Evolutionary conservation across 2,329 filamentous ascomycete species (phyloP), one percentile per base, ranked within the genome.

Genomic region (Aspergillus sergii): DNA sequence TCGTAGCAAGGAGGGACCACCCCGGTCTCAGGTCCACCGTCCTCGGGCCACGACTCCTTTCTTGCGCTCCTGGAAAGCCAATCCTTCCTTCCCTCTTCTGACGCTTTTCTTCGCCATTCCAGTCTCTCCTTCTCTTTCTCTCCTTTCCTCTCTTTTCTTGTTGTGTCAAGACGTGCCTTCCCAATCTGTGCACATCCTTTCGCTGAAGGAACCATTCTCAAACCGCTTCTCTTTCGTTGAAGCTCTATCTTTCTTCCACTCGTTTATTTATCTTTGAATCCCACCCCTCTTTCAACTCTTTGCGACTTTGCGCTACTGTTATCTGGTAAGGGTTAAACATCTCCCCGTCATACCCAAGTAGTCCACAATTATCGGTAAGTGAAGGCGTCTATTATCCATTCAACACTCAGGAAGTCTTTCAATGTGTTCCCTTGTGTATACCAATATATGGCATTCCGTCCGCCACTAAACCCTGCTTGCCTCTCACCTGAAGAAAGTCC

Each of bases 181-280:
- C 74, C 72, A 73, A 63, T 64, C 64, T 69, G 73, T 74, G 71
- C 69, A 65, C 69, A 66, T 62, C 57, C 63, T 59, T 59, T 62
- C 57, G 60, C 54, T 61, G 59, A 68, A 65, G 65, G 59, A 60
- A 55, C 41, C 57, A 67, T 64, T 43, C 54, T 51, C 51, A 57
- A 50, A 64, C 69, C 69, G 73, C 75, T 76, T 76, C 73, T 72
- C 69, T 66, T 67, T 74, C 73, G 70, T 72, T 73, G 72, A 73
- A 61, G 66, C 66, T 66, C 57, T 67, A 69, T 70, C 66, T 68
- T 69, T 72, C 68, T 68, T 73, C 67, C 76, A 73, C 72, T 78
- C 76, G 73, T 78, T 76, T 61, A 65, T 60, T 64, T 64, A 68
- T 61, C 64, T 68, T 64, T 61, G 65, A 57, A 59, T 67, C 57